Conservation (phyloP, 1,284 basidiomycete species). For the Tremellales sp. region DNA sequence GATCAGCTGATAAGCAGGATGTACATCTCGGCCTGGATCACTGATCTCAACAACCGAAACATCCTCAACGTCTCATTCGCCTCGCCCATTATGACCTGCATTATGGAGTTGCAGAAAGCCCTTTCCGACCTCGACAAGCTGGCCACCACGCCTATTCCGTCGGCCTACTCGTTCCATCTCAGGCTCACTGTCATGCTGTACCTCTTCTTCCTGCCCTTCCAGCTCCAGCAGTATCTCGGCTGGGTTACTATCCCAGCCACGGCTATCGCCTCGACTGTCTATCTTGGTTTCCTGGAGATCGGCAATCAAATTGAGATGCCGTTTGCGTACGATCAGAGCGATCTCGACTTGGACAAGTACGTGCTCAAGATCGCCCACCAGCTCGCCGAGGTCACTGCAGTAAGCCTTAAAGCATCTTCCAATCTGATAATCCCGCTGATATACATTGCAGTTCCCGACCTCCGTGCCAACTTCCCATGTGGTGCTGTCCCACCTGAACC, state of each 20-base stretch:
- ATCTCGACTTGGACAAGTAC: constrained; percentile 34
- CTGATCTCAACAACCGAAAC: constrained; percentile 17
- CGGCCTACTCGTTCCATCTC: constrained; percentile 32
- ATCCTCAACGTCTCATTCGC: constrained; percentile 17
- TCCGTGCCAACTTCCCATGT: constrained; percentile 18
- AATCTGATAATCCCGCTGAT: background rate
- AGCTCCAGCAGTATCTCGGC: constrained; percentile 21
- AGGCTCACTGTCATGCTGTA: constrained; percentile 30
- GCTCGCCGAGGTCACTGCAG: constrained; percentile 32
- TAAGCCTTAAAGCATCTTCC: constrained; percentile 11
- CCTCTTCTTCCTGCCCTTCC: constrained; percentile 34
- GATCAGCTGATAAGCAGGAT: constrained; percentile 12
- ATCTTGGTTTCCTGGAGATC: constrained; percentile 33
- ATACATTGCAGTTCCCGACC: constrained; percentile 31
- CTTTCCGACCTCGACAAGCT: constrained; percentile 34
- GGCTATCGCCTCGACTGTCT: constrained; percentile 22
- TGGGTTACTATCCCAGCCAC: constrained; percentile 33
- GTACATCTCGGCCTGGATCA: constrained; percentile 28
- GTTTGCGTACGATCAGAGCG: constrained; percentile 33
- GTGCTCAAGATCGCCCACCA: constrained; percentile 27
- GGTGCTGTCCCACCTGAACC: constrained; percentile 31
- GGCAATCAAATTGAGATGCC: constrained; percentile 34
- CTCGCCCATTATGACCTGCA: constrained; percentile 14
- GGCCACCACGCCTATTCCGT: constrained; percentile 32
- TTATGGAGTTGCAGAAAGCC: constrained; percentile 26